phyloP scores from a whole-genome alignment of 495 filamentous ascomycete species.

The Chaetomidium leptoderma region DNA sequence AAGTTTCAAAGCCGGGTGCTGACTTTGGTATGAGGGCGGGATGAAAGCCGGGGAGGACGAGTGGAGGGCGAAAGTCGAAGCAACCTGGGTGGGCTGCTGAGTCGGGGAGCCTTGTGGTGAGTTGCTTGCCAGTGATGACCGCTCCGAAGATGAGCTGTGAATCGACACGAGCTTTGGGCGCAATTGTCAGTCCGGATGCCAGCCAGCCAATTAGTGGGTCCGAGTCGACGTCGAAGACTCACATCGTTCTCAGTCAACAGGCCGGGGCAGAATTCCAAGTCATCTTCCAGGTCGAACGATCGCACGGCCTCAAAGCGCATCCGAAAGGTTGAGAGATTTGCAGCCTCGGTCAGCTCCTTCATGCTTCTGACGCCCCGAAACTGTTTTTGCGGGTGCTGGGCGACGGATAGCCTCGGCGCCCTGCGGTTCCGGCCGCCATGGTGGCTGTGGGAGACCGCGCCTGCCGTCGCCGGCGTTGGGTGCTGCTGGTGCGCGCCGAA shows the following conservation, averaged over 20 bases:
- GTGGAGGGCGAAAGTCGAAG: conserved; percentile 74
- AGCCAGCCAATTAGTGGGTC: conserved; percentile 9
- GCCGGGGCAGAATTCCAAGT: conserved; percentile 92
- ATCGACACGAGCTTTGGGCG: conserved; percentile 64
- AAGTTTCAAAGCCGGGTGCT: conserved; percentile 60
- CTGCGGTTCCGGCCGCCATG: conserved; percentile 83
- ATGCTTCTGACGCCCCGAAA: conserved; percentile 77
- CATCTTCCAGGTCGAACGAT: conserved; percentile 96
- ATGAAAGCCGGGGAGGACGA: conserved; percentile 69
- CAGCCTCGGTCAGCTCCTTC: conserved; percentile 81
- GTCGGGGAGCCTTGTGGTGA: conserved; percentile 88
- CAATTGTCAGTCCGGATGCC: conserved; percentile 20
- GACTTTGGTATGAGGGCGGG: conserved; percentile 50
- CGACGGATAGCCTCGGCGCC: conserved; percentile 72
- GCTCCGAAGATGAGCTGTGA: conserved; percentile 89
- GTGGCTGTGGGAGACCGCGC: conserved; percentile 62
- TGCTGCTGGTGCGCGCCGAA: conserved; percentile 64
- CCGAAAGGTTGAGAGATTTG: conserved; percentile 69
- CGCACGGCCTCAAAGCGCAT: conserved; percentile 83
- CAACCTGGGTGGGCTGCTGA: conserved; percentile 62
- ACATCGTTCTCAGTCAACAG: conserved; percentile 95
- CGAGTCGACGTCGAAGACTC: conserved; percentile 44
- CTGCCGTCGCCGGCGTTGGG: conserved; percentile 52
- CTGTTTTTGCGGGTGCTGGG: conserved; percentile 80
- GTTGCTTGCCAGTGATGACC: conserved; percentile 88